Evolutionary conservation across 805 yeast species (phyloP), one percentile per base, ranked within the genome.

Genomic region (Priceomyces castillae): DNA sequence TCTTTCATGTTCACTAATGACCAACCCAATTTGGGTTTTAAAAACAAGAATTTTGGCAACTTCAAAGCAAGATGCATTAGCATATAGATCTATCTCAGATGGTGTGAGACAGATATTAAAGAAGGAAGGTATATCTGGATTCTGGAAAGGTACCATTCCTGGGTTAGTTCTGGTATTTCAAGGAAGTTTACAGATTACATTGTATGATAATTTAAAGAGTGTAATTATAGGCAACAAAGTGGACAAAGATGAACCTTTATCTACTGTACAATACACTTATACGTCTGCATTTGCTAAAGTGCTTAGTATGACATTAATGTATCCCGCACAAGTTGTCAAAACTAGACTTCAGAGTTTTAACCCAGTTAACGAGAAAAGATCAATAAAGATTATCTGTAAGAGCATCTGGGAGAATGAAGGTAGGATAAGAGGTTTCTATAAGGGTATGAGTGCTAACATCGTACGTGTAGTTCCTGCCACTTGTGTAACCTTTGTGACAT

Each of bases 21-120:
- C 99, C 1, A 94, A 90, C 58, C 99, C 99, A 1, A 77, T 92
- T 9, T 92, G 99, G 99, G 96, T 94, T 1, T 61, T 94, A 15
- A 94, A 94, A 62, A 94, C 99, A 0, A 73, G 98, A 48, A 84
- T 92, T 51, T 73, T 90, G 54, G 81, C 90, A 15, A 77, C 78
- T 1, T 64, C 77, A 2, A 63, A 66, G 30, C 46, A 47, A 1
- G 52, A 66, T 0, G 69, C 71, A 0, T 74, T 74, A 12, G 82
- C 87, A 0, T 88, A 89, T 56, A 61, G 62, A 7, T 79, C 88
- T 0, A 63, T 82, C 5, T 9, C 55, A 15, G 79, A 80, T 46
- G 95, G 95, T 1, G 54, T 81, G 0, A 43, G 44, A 4, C 59
- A 71, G 18, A 75, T 88, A 11, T 48, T 69, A 11, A 52, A 50